phyloP scores from a whole-genome alignment of 108 stramenopile species.

The Cyclotella sp. region DNA sequence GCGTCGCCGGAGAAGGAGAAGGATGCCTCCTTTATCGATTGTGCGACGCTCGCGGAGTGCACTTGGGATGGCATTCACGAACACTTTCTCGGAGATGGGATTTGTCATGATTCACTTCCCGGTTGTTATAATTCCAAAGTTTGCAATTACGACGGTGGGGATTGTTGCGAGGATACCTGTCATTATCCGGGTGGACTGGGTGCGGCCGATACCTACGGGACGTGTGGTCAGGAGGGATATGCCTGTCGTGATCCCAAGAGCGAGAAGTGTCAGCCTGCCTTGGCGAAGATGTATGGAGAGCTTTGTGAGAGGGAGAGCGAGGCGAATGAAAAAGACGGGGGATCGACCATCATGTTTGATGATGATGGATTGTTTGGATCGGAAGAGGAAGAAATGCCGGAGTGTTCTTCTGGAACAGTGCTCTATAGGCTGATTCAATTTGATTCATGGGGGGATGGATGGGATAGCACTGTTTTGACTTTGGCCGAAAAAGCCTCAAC shows the following conservation, averaged over 20 bases:
- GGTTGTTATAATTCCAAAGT: slow-evolving; percentile 91
- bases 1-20: slow-evolving; percentile 6
- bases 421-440: slow-evolving; percentile 76
- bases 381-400: slow-evolving; percentile 32
- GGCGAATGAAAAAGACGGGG: slow-evolving; percentile 11
- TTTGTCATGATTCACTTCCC: slow-evolving; percentile 81
- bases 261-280: slow-evolving; percentile 59
- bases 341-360: slow-evolving; percentile 39
- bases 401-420: slow-evolving; percentile 41
- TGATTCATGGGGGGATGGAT: slow-evolving; percentile 91
- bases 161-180: slow-evolving; percentile 91
- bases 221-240: slow-evolving; percentile 89
- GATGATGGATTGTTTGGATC: slow-evolving; percentile 20
- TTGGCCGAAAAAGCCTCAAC: slow-evolving; percentile 32
- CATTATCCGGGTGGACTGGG: slow-evolving; percentile 11
- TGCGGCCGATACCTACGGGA: slow-evolving; percentile 38
- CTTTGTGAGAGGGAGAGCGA: slow-evolving; percentile 41
- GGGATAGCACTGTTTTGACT: slow-evolving; percentile 73
- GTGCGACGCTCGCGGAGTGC: slow-evolving; percentile 72
- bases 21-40: slow-evolving; percentile 58
- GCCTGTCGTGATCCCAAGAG: slow-evolving; percentile 81
- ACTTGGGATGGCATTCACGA: slow-evolving; percentile 81
- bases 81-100: slow-evolving; percentile 84
- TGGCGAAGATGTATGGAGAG: slow-evolving; percentile 58
- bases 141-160: slow-evolving; percentile 89